Evolutionary conservation across 202 grass and related monocot species (phyloP).

Genomic region (Schoenoplectus triqueter): DNA sequence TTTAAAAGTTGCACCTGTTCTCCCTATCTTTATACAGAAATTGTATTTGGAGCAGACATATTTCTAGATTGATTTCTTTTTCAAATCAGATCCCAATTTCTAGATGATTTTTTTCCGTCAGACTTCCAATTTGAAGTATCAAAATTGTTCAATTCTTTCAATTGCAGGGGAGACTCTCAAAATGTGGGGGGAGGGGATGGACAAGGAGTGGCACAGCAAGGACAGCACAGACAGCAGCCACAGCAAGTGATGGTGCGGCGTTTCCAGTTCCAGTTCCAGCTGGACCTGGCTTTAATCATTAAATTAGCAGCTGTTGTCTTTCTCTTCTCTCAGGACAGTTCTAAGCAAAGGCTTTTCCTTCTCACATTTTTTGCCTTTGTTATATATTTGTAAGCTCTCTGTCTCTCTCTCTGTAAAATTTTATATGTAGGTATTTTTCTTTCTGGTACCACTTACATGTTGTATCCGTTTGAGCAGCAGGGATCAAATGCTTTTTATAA

Average conservation of each 20-base stretch:
- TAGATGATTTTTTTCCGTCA: not conserved
- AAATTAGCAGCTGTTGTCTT: constrained; percentile 91
- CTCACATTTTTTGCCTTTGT: constrained; percentile 76
- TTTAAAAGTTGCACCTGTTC: not conserved
- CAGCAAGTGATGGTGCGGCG: constrained; percentile 82
- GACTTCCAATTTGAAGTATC: constrained; percentile 38
- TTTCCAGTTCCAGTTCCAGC: constrained; percentile 90
- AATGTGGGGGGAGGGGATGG: constrained; percentile 50
- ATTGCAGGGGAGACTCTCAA: constrained; percentile 57
- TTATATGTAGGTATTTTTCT: constrained; percentile 1
- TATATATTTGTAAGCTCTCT: constrained; percentile 78
- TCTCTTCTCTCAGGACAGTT: constrained; percentile 88
- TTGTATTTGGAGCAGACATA: not conserved
- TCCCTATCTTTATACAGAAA: constrained; percentile 1
- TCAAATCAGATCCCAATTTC: not conserved
- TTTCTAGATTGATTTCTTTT: not conserved
- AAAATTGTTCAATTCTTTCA: constrained; percentile 2
- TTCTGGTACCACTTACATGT: not conserved
- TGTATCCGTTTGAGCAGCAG: not conserved
- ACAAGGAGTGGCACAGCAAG: constrained; percentile 72
- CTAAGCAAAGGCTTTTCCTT: constrained; percentile 78
- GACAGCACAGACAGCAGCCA: constrained; percentile 50
- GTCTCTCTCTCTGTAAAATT: not conserved
- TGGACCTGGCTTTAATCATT: constrained; percentile 82
- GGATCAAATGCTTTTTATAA: no score